phyloP scores from a whole-genome alignment of 2,329 filamentous ascomycete genomes.

The Sphaerulina vaccinii region DNA sequence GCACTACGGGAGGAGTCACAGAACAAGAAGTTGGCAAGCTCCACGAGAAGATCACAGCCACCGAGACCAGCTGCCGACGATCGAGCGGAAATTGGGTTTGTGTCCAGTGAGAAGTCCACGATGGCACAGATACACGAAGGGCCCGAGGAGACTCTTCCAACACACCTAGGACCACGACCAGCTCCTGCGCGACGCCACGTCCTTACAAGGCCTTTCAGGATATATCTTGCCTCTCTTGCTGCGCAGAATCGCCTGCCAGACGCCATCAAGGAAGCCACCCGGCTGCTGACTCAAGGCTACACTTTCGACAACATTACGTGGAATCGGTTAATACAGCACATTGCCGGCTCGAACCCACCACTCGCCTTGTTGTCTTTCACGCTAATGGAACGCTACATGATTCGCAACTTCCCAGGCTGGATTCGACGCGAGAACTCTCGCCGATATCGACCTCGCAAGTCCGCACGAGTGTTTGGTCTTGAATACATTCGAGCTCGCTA shows the following conservation, averaged over 20 bases:
- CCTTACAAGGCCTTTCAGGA: slow-evolving; percentile 49
- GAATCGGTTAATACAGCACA: slow-evolving; percentile 61
- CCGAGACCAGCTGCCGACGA: background rate
- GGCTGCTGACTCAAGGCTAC: slow-evolving; percentile 68
- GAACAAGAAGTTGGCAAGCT: background rate
- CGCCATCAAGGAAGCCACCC: slow-evolving; percentile 48
- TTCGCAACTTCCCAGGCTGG: slow-evolving; percentile 79
- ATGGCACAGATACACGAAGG: background rate
- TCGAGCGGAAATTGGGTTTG: slow-evolving; percentile 22
- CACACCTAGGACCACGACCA: slow-evolving; percentile 16
- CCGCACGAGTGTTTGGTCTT: slow-evolving; percentile 24
- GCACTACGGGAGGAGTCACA: slow-evolving; percentile 1
- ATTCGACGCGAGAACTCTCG: slow-evolving; percentile 29
- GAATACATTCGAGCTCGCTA: slow-evolving; percentile 35
- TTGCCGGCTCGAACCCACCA: slow-evolving; percentile 54
- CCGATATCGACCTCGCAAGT: slow-evolving; percentile 32
- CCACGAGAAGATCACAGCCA: background rate
- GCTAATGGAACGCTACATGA: slow-evolving; percentile 73
- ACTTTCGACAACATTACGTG: slow-evolving; percentile 72
- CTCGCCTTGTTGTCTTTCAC: slow-evolving; percentile 66
- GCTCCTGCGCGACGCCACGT: slow-evolving; percentile 31
- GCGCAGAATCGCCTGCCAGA: slow-evolving; percentile 49
- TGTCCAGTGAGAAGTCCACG: background rate
- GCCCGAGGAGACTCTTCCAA: background rate
- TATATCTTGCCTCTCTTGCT: slow-evolving; percentile 55